Evolutionary conservation across 1,284 basidiomycete genomes (phyloP), one percentile per base, ranked within the genome.

Genomic region (Trametes sp.): DNA sequence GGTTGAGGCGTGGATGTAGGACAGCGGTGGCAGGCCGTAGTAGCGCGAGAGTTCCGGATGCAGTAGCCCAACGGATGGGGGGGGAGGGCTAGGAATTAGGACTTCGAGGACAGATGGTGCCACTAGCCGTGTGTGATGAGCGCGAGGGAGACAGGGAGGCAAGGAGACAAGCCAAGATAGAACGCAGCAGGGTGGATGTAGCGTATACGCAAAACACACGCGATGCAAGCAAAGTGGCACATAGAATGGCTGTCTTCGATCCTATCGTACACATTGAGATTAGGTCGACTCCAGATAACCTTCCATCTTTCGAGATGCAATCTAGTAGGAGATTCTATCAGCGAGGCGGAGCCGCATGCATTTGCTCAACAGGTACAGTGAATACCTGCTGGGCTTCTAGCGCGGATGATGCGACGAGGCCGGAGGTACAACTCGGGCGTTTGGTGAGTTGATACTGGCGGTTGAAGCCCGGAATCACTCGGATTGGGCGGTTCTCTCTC

Each of bases 341-440:
- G 29, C 21, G 24, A 24, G 29, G 42, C 42, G 23, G 31, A n/a
- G 21, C 46, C 54, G 54, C 23, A 28, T 2, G 19, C 14, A 28
- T 9, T 38, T 35, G 31, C 26, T 4, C 14, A 29, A 28, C 21
- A 56, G 54, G 33, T 49, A 26, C 33, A 41, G n/a, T 21, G 28
- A n/a, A 23, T 56, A 33, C 31, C 31, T 33, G 6, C 16, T 29
- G 16, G 24, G 24, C 54, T 56, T 56, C 54, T 56, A 28, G 31
- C 26, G 26, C 19, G 19, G 16, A 21, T 48, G 54, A 56, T 56
- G 54, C 54, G 54, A 36, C 33, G 21, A 29, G 26, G 29, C 54
- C 54, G 54, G 54, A 56, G 54, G 23, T 44, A 14, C 28, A 26
- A n/a, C 36, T 29, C 38, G 38, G 28, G 28, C 26, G 38, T 28